Evolutionary conservation across 1,284 basidiomycete genomes (phyloP), one percentile per base, ranked within the genome.

Genomic region (Serendipita sp.): DNA sequence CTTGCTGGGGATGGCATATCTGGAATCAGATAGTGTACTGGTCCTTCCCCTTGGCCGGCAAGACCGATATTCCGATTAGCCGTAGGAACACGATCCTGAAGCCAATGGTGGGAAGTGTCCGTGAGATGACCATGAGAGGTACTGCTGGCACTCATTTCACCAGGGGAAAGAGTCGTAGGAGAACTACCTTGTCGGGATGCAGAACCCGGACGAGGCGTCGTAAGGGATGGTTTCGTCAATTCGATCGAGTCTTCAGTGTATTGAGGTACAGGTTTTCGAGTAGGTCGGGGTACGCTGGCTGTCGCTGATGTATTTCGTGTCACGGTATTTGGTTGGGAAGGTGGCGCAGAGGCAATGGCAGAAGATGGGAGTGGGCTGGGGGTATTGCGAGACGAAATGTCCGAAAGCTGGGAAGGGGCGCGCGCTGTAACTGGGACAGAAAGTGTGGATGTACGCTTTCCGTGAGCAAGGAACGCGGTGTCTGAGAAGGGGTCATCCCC

Each of bases 1-100:
- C 58, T 67, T 65, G 66, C 68, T 10, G 70, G 70, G 15, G 69
- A 69, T n/a, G 76, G 75, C 71, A 77, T 70, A 64, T 76, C 75
- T 10, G 75, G 75, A 35, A 75, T 76, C 60, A 75, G 63, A 68
- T 74, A 74, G 63, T 76, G 75, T 42, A 75, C 63, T 29, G 66
- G 68, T 17, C 67, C 66, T 60, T 70, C 67, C 55, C 64, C 72
- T 26, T 53, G 49, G 12, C 49, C 49, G 29, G 49, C 49, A 53
- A 53, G 49, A n/a, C 49, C 49, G 26, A 53, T 53, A 26, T 53
- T 53, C 29, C 49, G 49, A 26, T 53, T 53, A 10, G 49, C 49
- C 15, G 30, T 53, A 12, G 49, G 49, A 12, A 26, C 49, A 13
- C 43, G 13, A 17, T 44, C 43, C 15, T 53, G 49, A 12, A 53